These are phyloP conservation scores for Corynespora cassiicola DNA, from an alignment of 2,329 filamentous ascomycete genomes.

Conservation along the genomic window DNA sequence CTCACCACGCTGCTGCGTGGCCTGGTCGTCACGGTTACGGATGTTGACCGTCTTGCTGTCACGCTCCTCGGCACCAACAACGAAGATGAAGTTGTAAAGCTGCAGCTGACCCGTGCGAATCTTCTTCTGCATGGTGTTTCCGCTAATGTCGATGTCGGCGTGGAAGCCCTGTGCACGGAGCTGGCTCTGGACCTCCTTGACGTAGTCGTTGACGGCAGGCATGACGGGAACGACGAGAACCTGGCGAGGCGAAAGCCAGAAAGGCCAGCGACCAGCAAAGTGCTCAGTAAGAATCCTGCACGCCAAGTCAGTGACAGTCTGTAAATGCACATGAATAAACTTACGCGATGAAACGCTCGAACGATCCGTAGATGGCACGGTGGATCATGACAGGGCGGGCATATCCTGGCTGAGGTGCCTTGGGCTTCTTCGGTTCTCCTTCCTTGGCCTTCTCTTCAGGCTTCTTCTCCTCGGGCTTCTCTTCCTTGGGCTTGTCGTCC, in stretches of 20 bases:
- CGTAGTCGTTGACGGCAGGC: constrained; percentile 74
- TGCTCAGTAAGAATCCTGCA: constrained; percentile 76
- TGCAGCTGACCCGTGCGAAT: constrained; percentile 80
- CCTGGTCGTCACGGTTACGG: constrained; percentile 68
- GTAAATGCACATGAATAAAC: constrained; percentile 12
- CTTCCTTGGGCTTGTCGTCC: constrained; percentile 52
- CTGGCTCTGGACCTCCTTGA: constrained; percentile 71
- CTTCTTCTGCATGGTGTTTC: constrained; percentile 89
- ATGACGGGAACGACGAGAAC: constrained; percentile 81
- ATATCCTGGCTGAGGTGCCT: constrained; percentile 58
- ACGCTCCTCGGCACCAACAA: constrained; percentile 69
- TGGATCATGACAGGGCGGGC: constrained; percentile 87
- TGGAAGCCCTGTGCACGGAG: constrained; percentile 74
- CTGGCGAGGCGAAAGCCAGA: constrained; percentile 87
- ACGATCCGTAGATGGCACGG: constrained; percentile 77
- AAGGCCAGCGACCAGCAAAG: constrained; percentile 87
- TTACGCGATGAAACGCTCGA: constrained; percentile 70
- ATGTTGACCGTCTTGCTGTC: constrained; percentile 67
- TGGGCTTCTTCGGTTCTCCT: constrained; percentile 31
- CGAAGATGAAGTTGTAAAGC: constrained; percentile 85
- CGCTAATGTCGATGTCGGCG: constrained; percentile 72
- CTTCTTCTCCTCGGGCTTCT: constrained; percentile 40
- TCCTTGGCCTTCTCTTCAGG: constrained; percentile 30
- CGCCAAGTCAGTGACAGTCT: not conserved
- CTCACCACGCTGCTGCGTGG: constrained; percentile 67